Evolutionary conservation across 306 rosid species (phyloP), one percentile per base, ranked within the genome.

Genomic region (Ceratonia siliqua): DNA sequence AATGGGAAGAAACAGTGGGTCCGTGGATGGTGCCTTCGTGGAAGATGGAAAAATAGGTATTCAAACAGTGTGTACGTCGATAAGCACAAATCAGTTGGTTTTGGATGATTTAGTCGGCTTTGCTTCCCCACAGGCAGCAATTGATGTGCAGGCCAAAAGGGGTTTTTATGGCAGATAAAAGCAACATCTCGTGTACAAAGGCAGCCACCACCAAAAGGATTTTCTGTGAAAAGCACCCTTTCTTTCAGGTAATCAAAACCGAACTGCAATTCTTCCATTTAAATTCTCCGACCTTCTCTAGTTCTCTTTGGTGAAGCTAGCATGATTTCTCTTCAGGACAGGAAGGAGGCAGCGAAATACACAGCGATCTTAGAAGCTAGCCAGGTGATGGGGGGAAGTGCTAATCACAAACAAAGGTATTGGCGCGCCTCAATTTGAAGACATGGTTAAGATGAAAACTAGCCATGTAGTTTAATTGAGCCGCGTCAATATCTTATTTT

Each of bases 401-500:
- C 12, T 76, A 62, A 49, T 38, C 46, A 79, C 12, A 62, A 59
- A 76, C 12, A 49, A 75, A 89, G 97, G 80, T 91, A 89, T 91
- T 89, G 92, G 24, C 81, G 86, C 32, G 94, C 73, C 92, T 91
- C 97, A 91, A 91, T 89, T 81, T 85, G 82, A 91, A 86, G 79
- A 68, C 79, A 78, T 75, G 91, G 84, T 77, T 91, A 62, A 42
- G 2, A 65, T 5, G 11, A 33, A 55, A 50, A 59, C 43, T 83
- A 87, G 63, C 79, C 85, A 57, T 82, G 84, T 83, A 78, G 14
- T 89, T 81, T 87, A 80, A 91, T 89, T 91, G 97, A 91, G 97
- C 94, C 95, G 97, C 92, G 92, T 84, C 95, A 91, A 91, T 91
- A 91, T 91, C 97, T 91, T 86, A 79, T 76, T 79, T 79, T 64